Evolutionary conservation across 495 filamentous ascomycete species (phyloP).

Genomic region (Penicillium atrosanguineum): DNA sequence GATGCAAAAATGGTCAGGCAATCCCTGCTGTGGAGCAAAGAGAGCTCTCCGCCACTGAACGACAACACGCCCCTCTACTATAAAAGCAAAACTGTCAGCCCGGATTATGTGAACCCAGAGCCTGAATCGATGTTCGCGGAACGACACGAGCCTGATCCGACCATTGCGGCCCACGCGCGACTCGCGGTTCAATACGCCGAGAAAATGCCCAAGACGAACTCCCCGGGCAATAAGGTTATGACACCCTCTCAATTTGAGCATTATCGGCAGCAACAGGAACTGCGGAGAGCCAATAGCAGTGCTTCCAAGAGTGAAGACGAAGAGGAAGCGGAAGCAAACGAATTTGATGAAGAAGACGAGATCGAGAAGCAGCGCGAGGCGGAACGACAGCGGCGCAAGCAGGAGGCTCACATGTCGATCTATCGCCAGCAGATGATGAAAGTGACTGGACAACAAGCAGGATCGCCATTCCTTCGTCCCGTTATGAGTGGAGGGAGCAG

Average conservation of each 20-base stretch:
- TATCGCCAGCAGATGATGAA: conserved; percentile 98
- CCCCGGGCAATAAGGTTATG: conserved; percentile 71
- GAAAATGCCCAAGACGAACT: conserved; percentile 36
- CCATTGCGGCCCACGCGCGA: conserved; percentile 54
- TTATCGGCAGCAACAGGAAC: conserved; percentile 77
- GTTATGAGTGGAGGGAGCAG: conserved; percentile 39
- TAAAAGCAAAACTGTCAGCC: conserved; percentile 18
- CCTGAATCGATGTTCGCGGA: conserved; percentile 20
- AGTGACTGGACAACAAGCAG: conserved; percentile 71
- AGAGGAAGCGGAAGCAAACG: conserved; percentile 42
- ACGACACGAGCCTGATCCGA: conserved; percentile 39
- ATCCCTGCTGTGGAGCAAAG: conserved; percentile 47
- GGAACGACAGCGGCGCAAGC: conserved; percentile 76
- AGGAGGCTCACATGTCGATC: conserved; percentile 85
- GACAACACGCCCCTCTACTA: conserved; percentile 52
- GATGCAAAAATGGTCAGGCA: conserved; percentile 66
- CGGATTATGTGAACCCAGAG: conserved; percentile 13
- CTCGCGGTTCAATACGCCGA: conserved; percentile 51
- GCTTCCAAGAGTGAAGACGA: conserved; percentile 38
- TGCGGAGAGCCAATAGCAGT: conserved; percentile 51
- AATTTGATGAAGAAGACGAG: conserved; percentile 84
- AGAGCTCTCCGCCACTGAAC: conserved; percentile 37
- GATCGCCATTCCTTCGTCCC: conserved; percentile 41
- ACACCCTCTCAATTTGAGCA: conserved; percentile 84
- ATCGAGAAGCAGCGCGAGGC: conserved; percentile 68